Base-by-base conservation (phyloP, 352 stramenopile genomes). In the Globisporangium yorkense region DNA sequence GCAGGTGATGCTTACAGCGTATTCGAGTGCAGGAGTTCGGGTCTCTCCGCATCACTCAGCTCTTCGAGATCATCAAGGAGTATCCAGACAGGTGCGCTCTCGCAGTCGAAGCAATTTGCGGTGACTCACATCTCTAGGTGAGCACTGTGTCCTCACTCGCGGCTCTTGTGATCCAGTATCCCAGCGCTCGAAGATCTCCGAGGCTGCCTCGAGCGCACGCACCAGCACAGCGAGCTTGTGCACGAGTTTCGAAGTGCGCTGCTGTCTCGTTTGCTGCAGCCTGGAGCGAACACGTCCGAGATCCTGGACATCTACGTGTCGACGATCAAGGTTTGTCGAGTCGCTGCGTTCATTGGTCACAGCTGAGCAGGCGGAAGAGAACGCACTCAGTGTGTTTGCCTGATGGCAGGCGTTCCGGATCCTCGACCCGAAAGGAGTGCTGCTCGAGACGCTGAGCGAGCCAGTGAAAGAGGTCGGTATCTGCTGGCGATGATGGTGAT, bases 281-380 rank as follows among this genome's bases (percentile, higher is more conserved):
- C 95, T 15, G 97, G 97, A 50, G 96, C 96, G 0, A 97, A 96
- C 61, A 99, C 97, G 0, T 88, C 81, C 9, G 89, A 97, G 58
- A 98, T 99, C 58, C 85, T 99, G 55, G 93, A 98, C 68, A 94
- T 99, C 27, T 99, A 99, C 72, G 97, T 98, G 47, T 91, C 86
- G 39, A 98, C 92, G 2, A 99, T 99, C 59, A 98, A 97, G 68
- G 79, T 46, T n/a, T n/a, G 7, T 46, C 39, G 39, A 15, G 39
- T 44, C n/a, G 5, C 8, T 87, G 64, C 6, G 41, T 16, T 1
- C 4, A 13, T 6, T 7, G 18, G 16, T 3, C 5, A 41, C 9
- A 2, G 6, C 6, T 54, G 15, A 5, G 18, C 9, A 33, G 15
- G 10, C 33, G 20, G 8, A 39, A 55, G 15, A 29, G 3, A 50